phyloP scores from a whole-genome alignment of 2,329 filamentous ascomycete species.

The Colletotrichum karsti region DNA sequence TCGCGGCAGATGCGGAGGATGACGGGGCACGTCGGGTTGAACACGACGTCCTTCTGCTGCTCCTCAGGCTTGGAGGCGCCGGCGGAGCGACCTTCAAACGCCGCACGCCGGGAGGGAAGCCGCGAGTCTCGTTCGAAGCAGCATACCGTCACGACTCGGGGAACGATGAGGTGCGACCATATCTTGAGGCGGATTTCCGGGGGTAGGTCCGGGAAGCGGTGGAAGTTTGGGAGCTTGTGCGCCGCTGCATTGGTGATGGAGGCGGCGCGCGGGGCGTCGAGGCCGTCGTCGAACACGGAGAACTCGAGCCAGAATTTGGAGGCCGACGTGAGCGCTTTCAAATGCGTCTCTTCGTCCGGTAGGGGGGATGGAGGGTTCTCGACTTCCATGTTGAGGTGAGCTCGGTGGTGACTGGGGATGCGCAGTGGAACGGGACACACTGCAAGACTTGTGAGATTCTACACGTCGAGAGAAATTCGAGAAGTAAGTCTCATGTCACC shows the following conservation, averaged over 20 bases:
- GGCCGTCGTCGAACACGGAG: conserved; percentile 51
- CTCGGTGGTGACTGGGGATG: neutral
- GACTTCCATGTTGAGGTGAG: neutral
- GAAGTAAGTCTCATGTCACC: neutral
- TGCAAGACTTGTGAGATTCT: neutral
- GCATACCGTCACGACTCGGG: conserved; percentile 53
- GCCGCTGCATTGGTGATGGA: neutral
- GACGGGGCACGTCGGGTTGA: conserved; percentile 43
- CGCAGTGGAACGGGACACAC: neutral
- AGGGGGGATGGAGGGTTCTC: neutral
- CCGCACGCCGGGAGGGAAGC: conserved; percentile 35
- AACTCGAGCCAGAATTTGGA: conserved; percentile 56
- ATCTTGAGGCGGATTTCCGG: conserved; percentile 57
- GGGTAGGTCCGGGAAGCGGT: conserved; percentile 48
- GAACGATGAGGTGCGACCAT: conserved; percentile 54
- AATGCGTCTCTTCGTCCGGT: conserved; percentile 11
- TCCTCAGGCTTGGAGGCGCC: conserved; percentile 27
- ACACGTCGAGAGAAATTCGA: neutral
- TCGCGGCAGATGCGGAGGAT: conserved; percentile 56
- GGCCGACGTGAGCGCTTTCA: conserved; percentile 20
- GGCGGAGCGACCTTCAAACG: conserved; percentile 7
- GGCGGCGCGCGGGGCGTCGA: conserved; percentile 32
- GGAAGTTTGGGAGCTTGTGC: conserved; percentile 45
- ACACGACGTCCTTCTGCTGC: conserved; percentile 29
- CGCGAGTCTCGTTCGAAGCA: conserved; percentile 46